These are phyloP conservation scores for Pontederia paniculata DNA, from an alignment of 176 grass and related monocot genomes.

Conservation along the genomic window DNA sequence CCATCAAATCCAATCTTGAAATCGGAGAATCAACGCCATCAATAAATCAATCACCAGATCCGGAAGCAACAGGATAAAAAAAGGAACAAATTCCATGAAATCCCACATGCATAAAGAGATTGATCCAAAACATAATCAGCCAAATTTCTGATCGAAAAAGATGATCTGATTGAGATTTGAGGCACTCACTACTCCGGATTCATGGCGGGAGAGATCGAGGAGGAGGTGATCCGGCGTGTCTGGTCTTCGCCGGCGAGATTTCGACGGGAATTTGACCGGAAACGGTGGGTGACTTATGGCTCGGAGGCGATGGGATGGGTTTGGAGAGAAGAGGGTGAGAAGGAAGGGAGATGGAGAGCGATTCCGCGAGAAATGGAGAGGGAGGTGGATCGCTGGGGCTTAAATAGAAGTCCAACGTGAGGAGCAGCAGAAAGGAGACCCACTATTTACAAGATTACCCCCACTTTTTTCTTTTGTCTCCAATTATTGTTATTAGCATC, in stretches of 20 bases:
- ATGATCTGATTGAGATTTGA: neutral
- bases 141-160: neutral
- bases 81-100: too few relatives aligned
- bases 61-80: too few relatives aligned
- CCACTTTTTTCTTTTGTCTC: too few relatives aligned
- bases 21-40: too few relatives aligned
- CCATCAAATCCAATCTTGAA: too few relatives aligned
- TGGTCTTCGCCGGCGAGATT: neutral
- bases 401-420: slow-evolving; percentile 19
- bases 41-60: too few relatives aligned
- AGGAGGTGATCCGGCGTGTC: neutral
- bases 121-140: too few relatives aligned
- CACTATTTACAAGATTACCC: neutral
- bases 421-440: neutral
- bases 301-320: slow-evolving; percentile 1
- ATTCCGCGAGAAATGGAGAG: neutral
- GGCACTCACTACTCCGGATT: slow-evolving; percentile 54
- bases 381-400: neutral
- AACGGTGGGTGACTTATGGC: neutral
- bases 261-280: neutral
- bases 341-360: slow-evolving; percentile 23
- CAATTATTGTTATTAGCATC: too few relatives aligned
- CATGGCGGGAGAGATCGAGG: slow-evolving; percentile 24
- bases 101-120: too few relatives aligned
- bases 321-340: slow-evolving; percentile 20